Evolutionary conservation across 495 filamentous ascomycete species (phyloP), one percentile per base, ranked within the genome.

Genomic region (Lasiosphaeriaceae sp.): DNA sequence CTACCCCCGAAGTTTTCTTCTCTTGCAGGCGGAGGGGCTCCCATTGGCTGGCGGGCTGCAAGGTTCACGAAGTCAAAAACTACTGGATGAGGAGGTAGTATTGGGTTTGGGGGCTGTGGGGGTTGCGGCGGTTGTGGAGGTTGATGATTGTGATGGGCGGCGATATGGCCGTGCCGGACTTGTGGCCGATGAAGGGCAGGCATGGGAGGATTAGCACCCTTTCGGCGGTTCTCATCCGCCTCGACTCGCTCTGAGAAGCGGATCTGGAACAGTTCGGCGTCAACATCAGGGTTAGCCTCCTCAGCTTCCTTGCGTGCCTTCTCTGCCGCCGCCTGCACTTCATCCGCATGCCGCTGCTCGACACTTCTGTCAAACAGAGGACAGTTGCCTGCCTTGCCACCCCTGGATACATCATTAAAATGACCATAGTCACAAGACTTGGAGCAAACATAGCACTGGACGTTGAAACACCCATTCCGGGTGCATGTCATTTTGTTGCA

Each of bases 401-500:
- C 76, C 23, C 80, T 59, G 0, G 24, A 46, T 2, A 56, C 2
- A 47, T 86, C 77, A 47, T 83, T 67, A 55, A 84, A 83, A 61
- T 85, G 80, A 20, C 60, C 52, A 52, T 84, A 80, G 52, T 77
- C 69, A 53, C 73, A 78, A 17, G 76, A 79, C 61, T 85, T 75
- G n/a, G 77, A 79, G 72, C 90, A 94, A 39, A 90, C 74, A 60
- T 92, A 91, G 65, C 87, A 90, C 68, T 90, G 87, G 1, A 80
- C 45, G 34, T 83, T 84, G 3, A 53, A 19, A 59, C 89, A 93
- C 0, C 65, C 66, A 4, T 31, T 6, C 16, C 75, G 74, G 1
- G 75, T 72, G 62, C 90, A 96, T 0, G 64, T 76, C 74, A 96
- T 87, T 72, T 92, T 95, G 70, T 96, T 96, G 74, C 91, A 96